Conservation (phyloP, 176 grass and related monocot genomes). For the Carex kokanica region DNA sequence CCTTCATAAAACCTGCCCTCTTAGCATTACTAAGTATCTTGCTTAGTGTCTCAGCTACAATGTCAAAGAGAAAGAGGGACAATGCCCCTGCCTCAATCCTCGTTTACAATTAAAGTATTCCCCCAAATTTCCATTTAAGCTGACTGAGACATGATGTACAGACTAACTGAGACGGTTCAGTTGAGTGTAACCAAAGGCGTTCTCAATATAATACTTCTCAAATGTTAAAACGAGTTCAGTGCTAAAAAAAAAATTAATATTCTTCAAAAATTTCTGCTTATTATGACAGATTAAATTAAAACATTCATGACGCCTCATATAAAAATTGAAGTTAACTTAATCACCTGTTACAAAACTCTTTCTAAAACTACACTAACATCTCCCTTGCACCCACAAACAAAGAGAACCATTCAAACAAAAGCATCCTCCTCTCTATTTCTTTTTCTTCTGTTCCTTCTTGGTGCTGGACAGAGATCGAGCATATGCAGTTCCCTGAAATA, state of each 20-base stretch:
- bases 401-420: slow-evolving; percentile 9
- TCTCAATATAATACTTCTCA: neutral
- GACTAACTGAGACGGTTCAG: neutral
- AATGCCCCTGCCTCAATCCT: too few relatives aligned
- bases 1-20: too few relatives aligned
- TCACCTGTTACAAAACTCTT: slow-evolving; percentile 26
- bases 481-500: slow-evolving; percentile 26
- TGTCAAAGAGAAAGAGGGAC: too few relatives aligned
- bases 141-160: too few relatives aligned
- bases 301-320: neutral
- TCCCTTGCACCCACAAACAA: neutral
- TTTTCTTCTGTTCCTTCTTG: slow-evolving; percentile 31
- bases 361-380: slow-evolving; percentile 22
- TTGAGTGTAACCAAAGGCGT: neutral
- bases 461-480: neutral
- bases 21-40: too few relatives aligned
- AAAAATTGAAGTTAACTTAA: slow-evolving; percentile 19
- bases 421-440: slow-evolving; percentile 5
- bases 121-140: too few relatives aligned
- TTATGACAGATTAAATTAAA: slow-evolving; percentile 2
- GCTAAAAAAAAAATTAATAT: neutral
- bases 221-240: neutral
- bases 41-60: too few relatives aligned
- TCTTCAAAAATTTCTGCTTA: slow-evolving; percentile 21
- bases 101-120: too few relatives aligned